Conservation (phyloP, 1,139 yeast genomes). For the Taphrina flavorubra region DNA sequence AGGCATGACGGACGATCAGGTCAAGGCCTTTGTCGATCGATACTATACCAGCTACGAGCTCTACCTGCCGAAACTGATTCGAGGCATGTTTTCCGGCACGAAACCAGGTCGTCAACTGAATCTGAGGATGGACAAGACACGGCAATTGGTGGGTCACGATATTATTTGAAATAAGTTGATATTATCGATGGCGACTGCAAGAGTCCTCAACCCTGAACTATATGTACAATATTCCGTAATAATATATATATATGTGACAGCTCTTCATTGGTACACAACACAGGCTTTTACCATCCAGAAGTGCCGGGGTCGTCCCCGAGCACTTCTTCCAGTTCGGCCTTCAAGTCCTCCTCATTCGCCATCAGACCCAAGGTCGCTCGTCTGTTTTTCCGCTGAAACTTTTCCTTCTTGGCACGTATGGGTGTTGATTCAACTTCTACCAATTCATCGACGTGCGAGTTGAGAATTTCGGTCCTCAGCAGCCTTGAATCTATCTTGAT, state of each 20-base stretch:
- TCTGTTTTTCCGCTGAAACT: slow-evolving; percentile 22
- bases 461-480: not conserved
- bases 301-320: slow-evolving; percentile 19
- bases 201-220: not conserved
- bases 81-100: slow-evolving; percentile 34
- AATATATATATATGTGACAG: not conserved
- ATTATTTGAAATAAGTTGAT: not conserved
- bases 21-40: slow-evolving; percentile 70
- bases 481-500: slow-evolving; percentile 34
- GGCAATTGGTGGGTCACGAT: slow-evolving; percentile 7
- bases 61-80: slow-evolving; percentile 60
- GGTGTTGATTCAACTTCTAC: slow-evolving; percentile 31
- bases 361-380: slow-evolving; percentile 35
- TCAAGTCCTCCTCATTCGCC: slow-evolving; percentile 20
- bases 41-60: slow-evolving; percentile 85
- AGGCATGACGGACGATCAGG: slow-evolving; percentile 82
- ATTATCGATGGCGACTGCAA: not conserved
- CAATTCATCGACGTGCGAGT: not conserved
- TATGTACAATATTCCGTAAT: not conserved
- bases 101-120: slow-evolving; percentile 14
- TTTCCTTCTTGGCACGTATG: slow-evolving; percentile 25
- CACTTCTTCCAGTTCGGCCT: slow-evolving; percentile 32
- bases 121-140: slow-evolving; percentile 13
- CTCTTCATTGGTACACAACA: too few relatives aligned
- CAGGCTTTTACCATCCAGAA: slow-evolving; percentile 4